Conservation (phyloP, 164 flowering plant genomes). For the Stephania japonica region DNA sequence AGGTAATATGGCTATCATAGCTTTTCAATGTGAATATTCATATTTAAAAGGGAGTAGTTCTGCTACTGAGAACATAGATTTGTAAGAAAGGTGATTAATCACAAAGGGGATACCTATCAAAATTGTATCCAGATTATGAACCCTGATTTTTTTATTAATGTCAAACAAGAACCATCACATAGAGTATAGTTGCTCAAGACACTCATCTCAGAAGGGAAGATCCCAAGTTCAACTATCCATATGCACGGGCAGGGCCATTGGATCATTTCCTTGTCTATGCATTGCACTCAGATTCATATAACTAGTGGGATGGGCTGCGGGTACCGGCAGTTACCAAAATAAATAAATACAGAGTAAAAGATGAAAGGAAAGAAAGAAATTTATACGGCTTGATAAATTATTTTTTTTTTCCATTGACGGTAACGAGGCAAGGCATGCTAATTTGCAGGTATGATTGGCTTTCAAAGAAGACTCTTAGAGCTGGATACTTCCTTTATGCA, state of each 20-base stretch:
- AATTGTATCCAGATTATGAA: neutral
- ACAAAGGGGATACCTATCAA: neutral
- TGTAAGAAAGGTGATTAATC: neutral
- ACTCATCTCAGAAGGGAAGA: too few relatives aligned
- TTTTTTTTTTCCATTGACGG: too few relatives aligned
- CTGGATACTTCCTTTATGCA: slow-evolving; percentile 89
- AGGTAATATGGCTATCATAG: neutral
- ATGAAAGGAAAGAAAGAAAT: too few relatives aligned
- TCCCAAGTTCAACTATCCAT: too few relatives aligned
- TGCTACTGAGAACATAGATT: neutral
- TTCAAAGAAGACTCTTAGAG: slow-evolving; percentile 62
- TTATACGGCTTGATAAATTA: too few relatives aligned
- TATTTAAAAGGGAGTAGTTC: neutral
- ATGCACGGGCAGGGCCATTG: too few relatives aligned
- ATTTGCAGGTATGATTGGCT: slow-evolving; percentile 86
- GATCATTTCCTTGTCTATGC: too few relatives aligned
- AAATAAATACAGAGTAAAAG: too few relatives aligned
- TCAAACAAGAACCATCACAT: neutral
- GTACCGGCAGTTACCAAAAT: too few relatives aligned
- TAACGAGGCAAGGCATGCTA: neutral
- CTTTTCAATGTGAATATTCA: neutral
- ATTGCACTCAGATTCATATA: too few relatives aligned
- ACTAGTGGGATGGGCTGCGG: too few relatives aligned
- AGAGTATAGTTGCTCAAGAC: too few relatives aligned
- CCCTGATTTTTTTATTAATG: neutral